A percentile compares a stretch with the other conserved stretches of the same genome.
phyloP scores from a whole-genome alignment of 768 basidiomycete genomes.

The Russula compacta region DNA sequence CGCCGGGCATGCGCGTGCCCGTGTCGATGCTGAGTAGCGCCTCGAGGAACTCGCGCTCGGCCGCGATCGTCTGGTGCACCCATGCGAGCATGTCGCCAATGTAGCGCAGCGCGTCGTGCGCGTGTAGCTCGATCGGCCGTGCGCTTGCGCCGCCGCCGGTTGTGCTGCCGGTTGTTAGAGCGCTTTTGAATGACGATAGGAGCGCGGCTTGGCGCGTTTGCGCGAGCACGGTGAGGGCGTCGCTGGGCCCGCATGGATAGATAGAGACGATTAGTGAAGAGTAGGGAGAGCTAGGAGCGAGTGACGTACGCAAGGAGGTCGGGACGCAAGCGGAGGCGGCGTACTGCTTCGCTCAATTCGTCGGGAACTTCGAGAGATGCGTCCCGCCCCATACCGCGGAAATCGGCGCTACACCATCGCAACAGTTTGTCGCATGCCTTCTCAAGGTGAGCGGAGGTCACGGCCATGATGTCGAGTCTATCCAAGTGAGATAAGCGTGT shows the following conservation, averaged over 20 bases:
- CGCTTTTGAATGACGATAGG: slow-evolving; percentile 78
- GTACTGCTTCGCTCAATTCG: slow-evolving; percentile 62
- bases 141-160: slow-evolving; percentile 30
- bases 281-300: not conserved
- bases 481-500: not conserved
- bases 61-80: slow-evolving; percentile 94
- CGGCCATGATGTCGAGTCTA: slow-evolving; percentile 83
- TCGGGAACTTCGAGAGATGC: slow-evolving; percentile 58
- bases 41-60: slow-evolving; percentile 91
- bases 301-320: slow-evolving; percentile 61
- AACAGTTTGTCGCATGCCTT: slow-evolving; percentile 84
- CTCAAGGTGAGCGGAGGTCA: slow-evolving; percentile 75
- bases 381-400: slow-evolving; percentile 69
- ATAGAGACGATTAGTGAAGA: not conserved
- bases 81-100: slow-evolving; percentile 98
- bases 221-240: slow-evolving; percentile 67
- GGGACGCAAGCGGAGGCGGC: slow-evolving; percentile 64
- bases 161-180: slow-evolving; percentile 58
- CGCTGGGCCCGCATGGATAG: slow-evolving; percentile 33
- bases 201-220: slow-evolving; percentile 76
- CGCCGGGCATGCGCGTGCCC: slow-evolving; percentile 62
- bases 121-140: slow-evolving; percentile 93
- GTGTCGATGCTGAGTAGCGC: slow-evolving; percentile 67
- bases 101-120: slow-evolving; percentile 94
- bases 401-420: slow-evolving; percentile 79